phyloP scores from a whole-genome alignment of 306 rosid species.

The Malus asiatica region DNA sequence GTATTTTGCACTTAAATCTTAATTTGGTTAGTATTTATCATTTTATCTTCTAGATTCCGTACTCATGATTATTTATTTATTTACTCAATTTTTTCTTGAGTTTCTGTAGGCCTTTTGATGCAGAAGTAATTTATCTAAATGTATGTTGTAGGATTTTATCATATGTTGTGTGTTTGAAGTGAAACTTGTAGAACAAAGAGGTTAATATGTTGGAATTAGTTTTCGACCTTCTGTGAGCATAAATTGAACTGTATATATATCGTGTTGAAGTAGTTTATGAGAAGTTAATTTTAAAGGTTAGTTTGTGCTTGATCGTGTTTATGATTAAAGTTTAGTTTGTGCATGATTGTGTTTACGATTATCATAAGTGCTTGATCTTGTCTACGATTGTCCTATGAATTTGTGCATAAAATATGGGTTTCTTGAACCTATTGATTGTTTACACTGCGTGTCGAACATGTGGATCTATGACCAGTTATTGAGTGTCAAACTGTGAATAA shows the following conservation, averaged over 20 bases:
- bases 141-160: too few relatives aligned
- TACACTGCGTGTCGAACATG: slow-evolving; percentile 18
- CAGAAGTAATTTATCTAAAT: background rate
- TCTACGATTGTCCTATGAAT: background rate
- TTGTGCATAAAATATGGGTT: background rate
- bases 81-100: background rate
- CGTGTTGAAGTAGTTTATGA: background rate
- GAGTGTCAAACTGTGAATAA: slow-evolving; percentile 61
- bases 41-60: background rate
- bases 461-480: slow-evolving; percentile 51
- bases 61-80: background rate
- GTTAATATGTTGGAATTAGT: background rate
- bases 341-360: background rate
- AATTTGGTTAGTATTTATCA: background rate
- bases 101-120: background rate
- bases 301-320: too few relatives aligned
- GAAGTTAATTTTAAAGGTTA: background rate
- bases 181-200: background rate
- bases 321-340: background rate
- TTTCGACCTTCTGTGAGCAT: background rate
- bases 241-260: background rate
- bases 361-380: background rate
- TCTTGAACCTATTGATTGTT: slow-evolving; percentile 10
- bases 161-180: background rate
- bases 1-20: background rate